These are phyloP conservation scores for Rutstroemia sp. DNA, from an alignment of 2,329 filamentous ascomycete species.

Conservation along the genomic window DNA sequence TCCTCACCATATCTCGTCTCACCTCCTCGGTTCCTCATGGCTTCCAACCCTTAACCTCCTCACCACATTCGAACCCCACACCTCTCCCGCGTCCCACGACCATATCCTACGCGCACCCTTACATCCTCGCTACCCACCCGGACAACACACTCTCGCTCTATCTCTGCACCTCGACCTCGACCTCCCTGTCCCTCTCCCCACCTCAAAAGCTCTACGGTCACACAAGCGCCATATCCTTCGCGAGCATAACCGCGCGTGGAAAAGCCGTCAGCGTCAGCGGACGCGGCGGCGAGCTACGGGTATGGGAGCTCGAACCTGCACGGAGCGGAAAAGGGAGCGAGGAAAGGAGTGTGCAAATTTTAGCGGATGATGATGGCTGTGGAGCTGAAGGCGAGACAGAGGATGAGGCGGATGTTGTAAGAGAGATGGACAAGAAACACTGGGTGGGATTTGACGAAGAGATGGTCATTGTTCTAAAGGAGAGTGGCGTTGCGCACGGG, in stretches of 20 bases:
- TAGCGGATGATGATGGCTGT: not conserved
- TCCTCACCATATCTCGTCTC: constrained; percentile 39
- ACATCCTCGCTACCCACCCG: constrained; percentile 59
- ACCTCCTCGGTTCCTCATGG: constrained; percentile 42
- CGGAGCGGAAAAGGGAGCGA: not conserved
- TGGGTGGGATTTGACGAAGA: constrained; percentile 69
- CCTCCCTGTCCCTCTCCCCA: constrained; percentile 47
- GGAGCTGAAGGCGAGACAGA: not conserved
- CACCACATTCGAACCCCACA: constrained; percentile 5
- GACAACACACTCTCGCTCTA: constrained; percentile 69
- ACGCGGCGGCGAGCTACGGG: not conserved
- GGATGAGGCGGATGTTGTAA: not conserved
- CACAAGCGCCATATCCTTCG: constrained; percentile 60
- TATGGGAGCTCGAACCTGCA: constrained; percentile 8
- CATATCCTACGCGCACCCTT: constrained; percentile 51
- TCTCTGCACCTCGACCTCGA: constrained; percentile 53
- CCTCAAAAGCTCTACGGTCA: constrained; percentile 64
- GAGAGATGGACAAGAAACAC: constrained; percentile 27
- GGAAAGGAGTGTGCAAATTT: not conserved
- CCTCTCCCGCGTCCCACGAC: not conserved
- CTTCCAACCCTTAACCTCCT: constrained; percentile 33
- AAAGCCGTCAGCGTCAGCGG: constrained; percentile 53
- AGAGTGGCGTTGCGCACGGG: not conserved
- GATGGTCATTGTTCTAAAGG: constrained; percentile 56
- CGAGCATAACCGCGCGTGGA: constrained; percentile 59